These are phyloP conservation scores for Panaeolus cyanescens DNA, from an alignment of 768 basidiomycete genomes.

Conservation along the genomic window DNA sequence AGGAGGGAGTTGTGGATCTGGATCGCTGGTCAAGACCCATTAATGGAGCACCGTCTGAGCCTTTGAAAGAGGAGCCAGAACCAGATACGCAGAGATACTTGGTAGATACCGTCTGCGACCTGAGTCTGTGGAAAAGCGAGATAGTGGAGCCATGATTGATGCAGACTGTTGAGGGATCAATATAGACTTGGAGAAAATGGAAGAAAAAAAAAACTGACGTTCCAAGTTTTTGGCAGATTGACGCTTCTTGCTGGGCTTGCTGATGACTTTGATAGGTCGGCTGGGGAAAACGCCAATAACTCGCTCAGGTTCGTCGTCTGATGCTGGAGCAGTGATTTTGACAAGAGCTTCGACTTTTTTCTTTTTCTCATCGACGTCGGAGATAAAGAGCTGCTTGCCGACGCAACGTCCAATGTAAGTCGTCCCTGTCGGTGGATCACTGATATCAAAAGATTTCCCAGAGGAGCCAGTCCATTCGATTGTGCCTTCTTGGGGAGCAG, in stretches of 20 bases:
- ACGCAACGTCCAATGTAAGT: slow-evolving; percentile 93
- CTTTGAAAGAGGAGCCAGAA: slow-evolving; percentile 88
- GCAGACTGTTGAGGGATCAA: slow-evolving; percentile 59
- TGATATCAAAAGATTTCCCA: slow-evolving; percentile 83
- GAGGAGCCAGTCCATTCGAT: slow-evolving; percentile 87
- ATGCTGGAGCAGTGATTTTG: slow-evolving; percentile 79
- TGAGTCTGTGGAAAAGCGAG: slow-evolving; percentile 92
- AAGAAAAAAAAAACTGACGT: slow-evolving; percentile 53
- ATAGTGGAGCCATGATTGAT: slow-evolving; percentile 96
- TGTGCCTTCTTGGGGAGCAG: slow-evolving; percentile 79
- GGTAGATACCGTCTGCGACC: slow-evolving; percentile 94
- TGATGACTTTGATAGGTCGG: slow-evolving; percentile 97
- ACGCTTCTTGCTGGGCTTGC: slow-evolving; percentile 97
- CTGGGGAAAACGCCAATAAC: slow-evolving; percentile 90
- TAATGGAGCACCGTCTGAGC: slow-evolving; percentile 87
- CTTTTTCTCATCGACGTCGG: slow-evolving; percentile 93
- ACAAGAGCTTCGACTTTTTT: slow-evolving; percentile 94
- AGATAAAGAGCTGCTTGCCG: slow-evolving; percentile 94
- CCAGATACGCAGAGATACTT: slow-evolving; percentile 97
- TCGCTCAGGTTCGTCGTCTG: slow-evolving; percentile 80
- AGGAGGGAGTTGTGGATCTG: slow-evolving; percentile 77
- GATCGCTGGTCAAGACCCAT: slow-evolving; percentile 77
- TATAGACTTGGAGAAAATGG: slow-evolving; percentile 8
- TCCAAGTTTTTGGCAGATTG: slow-evolving; percentile 93
- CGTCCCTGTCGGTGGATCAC: slow-evolving; percentile 75